Evolutionary conservation across 805 yeast genomes (phyloP), one percentile per base, ranked within the genome.

Genomic region (Candida boleticola): DNA sequence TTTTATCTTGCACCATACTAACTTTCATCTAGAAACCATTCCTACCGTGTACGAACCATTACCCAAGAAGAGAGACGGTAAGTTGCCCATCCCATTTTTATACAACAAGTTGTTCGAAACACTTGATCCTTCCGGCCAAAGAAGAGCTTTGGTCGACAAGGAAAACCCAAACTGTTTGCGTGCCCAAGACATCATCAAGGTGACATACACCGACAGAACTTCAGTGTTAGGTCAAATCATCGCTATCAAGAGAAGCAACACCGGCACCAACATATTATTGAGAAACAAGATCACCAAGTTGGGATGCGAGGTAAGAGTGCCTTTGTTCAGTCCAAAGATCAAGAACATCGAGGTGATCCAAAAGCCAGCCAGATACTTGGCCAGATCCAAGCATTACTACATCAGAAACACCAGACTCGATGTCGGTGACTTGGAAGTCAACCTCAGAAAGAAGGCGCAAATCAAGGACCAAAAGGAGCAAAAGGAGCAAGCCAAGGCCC

Each of bases 361-460:
- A 63, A 83, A 83, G 63, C 92, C 95, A 29, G 63, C 68, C 48
- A 78, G 76, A 57, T 82, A 88, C 64, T 80, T 85, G 72, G 56
- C 70, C 10, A 81, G 96, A 77, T 80, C 81, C 66, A 92, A 88
- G 73, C 92, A 89, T 54, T 90, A 84, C 74, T 93, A 88, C 66
- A 85, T 93, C 58, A 85, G 97, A 69, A 84, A 77, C 63, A 74
- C 83, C 39, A 82, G 79, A 57, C 67, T 82, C 61, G 95, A 87
- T 63, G 90, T 83, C 38, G 83, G 81, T 48, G 89, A 84, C 58
- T 62, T 84, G 46, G 86, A 80, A 54, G 62, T 52, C 5, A 58
- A 25, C 21, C 41, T 38, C 13, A 38, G 35, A 20, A 30, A 38
- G 26, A n/a, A 29, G 19, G n/a, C 33, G 4, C 35, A 31, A 7